Evolutionary conservation across 148 eudicot species (phyloP).

Genomic region (Mesembryanthemum crystallinum): DNA sequence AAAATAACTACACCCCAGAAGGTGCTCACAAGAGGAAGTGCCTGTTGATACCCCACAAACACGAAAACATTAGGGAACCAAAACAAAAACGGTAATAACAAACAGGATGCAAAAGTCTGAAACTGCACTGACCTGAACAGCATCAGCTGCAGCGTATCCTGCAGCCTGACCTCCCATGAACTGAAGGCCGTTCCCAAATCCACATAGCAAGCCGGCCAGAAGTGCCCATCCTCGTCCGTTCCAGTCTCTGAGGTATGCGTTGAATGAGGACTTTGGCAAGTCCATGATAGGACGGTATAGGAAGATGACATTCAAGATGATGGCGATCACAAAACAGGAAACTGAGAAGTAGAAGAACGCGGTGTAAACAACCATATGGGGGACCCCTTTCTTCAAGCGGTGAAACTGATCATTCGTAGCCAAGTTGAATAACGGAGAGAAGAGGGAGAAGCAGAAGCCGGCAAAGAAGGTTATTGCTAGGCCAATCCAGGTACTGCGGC

Average conservation of each 20-base stretch:
- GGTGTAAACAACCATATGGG: conserved; percentile 76
- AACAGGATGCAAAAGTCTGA: not conserved
- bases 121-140: conserved; percentile 57
- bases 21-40: conserved; percentile 85
- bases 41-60: conserved; percentile 34
- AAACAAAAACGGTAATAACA: too few relatives aligned
- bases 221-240: conserved; percentile 68
- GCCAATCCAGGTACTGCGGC: conserved; percentile 58
- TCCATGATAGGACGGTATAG: conserved; percentile 55
- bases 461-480: conserved; percentile 63
- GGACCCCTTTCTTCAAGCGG: conserved; percentile 51
- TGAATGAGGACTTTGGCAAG: conserved; percentile 56
- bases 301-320: conserved; percentile 49
- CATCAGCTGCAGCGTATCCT: conserved; percentile 84
- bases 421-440: conserved; percentile 83
- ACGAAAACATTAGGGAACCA: not conserved
- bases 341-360: conserved; percentile 77
- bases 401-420: conserved; percentile 91
- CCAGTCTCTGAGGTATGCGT: conserved; percentile 58
- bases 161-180: conserved; percentile 93
- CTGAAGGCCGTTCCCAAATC: conserved; percentile 76
- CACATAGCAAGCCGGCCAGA: conserved; percentile 62
- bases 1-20: conserved; percentile 78
- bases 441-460: conserved; percentile 67
- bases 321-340: conserved; percentile 57